Evolutionary conservation across 768 basidiomycete genomes (phyloP), one percentile per base, ranked within the genome.

Genomic region (Lenzites betulinus): DNA sequence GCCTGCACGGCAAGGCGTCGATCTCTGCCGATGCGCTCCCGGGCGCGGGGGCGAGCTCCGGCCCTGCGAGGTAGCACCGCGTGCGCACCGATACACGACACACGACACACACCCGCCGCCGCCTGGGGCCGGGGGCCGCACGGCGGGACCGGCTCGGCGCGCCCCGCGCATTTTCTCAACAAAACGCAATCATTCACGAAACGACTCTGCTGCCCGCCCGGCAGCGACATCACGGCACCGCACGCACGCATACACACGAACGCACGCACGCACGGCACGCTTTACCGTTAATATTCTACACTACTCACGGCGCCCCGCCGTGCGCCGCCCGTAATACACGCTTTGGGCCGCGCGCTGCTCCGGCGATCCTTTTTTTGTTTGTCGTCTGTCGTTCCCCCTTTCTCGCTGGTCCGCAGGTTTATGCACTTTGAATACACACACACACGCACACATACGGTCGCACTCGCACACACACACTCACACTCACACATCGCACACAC

Each of bases 191-290:
- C 59, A 63, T 63, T 59, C 53, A 66, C 65, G 62, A 59, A 58
- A 61, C 65, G 60, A 59, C 59, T 47, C 38, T 51, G 4, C 4
- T 13, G 18, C 38, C 65, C 59, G 23, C 33, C 53, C 13, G 22
- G 58, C 63, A 64, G 47, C 61, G 62, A 58, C 61, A 60, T 60
- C 54, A 64, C 59, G 61, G 59, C 66, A 64, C 54, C 63, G 66
- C 63, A 67, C 65, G 62, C 66, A 67, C 66, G 60, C 66, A 64
- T 36, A 64, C 57, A 62, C 63, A 64, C 62, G 62, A 62, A 53
- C 60, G 63, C 65, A 59, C 54, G 61, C 50, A 62, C 62, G 65
- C 59, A 63, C 58, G 41, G 62, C 62, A 64, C 53, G 23, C 47
- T 42, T 60, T 36, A 51, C 51, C 20, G 49, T 47, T 56, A 52